Percentiles rank a stretch among this genome's conserved stretches.
These are phyloP conservation scores for Triticum turgidum DNA, from an alignment of 176 grass and related monocot species.

Conservation along the genomic window DNA sequence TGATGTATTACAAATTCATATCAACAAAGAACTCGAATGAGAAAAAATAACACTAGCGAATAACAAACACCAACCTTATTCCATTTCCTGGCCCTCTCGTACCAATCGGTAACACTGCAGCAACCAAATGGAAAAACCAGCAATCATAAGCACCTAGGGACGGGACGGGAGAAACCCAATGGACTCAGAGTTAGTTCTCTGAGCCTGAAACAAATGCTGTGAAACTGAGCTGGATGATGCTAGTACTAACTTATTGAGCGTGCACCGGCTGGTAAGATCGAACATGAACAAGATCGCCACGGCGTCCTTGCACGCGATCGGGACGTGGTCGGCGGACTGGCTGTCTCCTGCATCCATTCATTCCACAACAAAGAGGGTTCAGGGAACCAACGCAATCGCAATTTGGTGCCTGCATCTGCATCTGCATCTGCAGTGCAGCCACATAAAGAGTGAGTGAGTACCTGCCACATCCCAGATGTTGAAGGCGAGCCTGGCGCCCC, in stretches of 20 bases:
- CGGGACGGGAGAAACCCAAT: background rate
- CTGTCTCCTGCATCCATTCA: constrained; percentile 56
- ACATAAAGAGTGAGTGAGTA: constrained; percentile 1
- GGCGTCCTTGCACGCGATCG: constrained; percentile 95
- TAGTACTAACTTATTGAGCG: constrained; percentile 80
- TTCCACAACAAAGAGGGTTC: background rate
- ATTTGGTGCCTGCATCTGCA: background rate
- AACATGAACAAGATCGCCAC: constrained; percentile 93
- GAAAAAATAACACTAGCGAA: background rate
- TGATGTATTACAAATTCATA: background rate
- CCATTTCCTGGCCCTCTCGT: constrained; percentile 87
- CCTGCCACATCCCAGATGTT: constrained; percentile 97
- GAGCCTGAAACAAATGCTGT: background rate
- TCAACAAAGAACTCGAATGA: background rate
- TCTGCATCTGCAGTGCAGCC: no score
- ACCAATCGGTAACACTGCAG: constrained; percentile 78
- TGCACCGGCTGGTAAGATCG: constrained; percentile 90
- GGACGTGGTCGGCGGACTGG: constrained; percentile 65
- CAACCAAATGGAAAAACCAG: background rate
- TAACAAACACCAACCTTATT: constrained; percentile 71
- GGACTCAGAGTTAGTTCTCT: background rate
- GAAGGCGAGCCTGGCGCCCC: constrained; percentile 73
- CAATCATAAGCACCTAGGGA: constrained; percentile 22
- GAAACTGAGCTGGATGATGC: background rate
- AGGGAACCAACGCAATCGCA: background rate